Evolutionary conservation across 148 eudicot genomes (phyloP).

Genomic region (Diospyros lotus): DNA sequence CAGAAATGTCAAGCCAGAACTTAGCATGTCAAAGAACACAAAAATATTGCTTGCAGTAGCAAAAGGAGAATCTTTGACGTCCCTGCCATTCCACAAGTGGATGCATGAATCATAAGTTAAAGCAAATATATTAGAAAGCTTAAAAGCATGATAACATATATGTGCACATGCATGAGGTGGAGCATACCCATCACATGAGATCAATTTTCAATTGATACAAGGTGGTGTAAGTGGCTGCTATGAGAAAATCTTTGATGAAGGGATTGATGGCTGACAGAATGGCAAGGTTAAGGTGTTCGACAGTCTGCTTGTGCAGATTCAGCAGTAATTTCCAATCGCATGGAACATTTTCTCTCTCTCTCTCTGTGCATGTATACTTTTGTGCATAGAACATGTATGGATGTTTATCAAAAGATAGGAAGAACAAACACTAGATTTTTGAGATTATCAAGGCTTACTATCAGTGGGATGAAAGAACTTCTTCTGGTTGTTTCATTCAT

Average conservation of each 20-base stretch:
- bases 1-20: neutral
- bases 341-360: conserved; percentile 42
- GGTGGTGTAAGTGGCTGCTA: conserved; percentile 93
- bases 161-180: neutral
- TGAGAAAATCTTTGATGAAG: conserved; percentile 76
- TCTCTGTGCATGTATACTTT: neutral
- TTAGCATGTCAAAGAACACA: neutral
- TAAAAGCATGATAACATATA: neutral
- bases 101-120: neutral
- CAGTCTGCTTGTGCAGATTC: conserved; percentile 72
- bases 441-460: too few species aligned
- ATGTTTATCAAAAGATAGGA: neutral
- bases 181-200: conserved; percentile 79
- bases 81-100: conserved; percentile 75
- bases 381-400: neutral
- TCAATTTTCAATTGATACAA: conserved; percentile 87
- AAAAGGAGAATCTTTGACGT: conserved; percentile 81
- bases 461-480: too few species aligned
- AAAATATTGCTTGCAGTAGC: conserved; percentile 50
- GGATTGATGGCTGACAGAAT: conserved; percentile 87
- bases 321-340: conserved; percentile 74
- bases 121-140: neutral
- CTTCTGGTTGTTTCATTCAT: too few species aligned
- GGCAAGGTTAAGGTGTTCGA: conserved; percentile 76
- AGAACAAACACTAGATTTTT: neutral